These are phyloP conservation scores for Tolypocladium sp. DNA, from an alignment of 2,329 filamentous ascomycete genomes.

Conservation along the genomic window DNA sequence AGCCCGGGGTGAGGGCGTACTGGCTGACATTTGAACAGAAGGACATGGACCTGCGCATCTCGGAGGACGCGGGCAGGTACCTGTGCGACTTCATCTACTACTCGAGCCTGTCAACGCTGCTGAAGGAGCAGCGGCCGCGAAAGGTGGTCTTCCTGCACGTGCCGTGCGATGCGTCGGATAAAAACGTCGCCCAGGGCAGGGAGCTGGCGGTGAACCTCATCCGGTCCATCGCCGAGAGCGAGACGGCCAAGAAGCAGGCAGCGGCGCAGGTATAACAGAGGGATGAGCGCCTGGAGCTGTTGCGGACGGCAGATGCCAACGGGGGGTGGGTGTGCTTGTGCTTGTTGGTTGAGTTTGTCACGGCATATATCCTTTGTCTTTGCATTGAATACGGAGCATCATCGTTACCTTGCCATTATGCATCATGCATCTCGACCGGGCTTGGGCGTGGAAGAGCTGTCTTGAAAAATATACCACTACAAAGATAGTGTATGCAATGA, in stretches of 20 bases:
- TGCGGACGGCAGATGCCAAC: not conserved
- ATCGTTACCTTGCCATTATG: not conserved
- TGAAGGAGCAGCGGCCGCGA: conserved; percentile 32
- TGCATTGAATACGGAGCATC: not conserved
- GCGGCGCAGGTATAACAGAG: not conserved
- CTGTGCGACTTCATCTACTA: conserved; percentile 76
- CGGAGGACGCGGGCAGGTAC: conserved; percentile 62
- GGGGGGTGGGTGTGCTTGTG: not conserved
- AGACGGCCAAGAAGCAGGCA: conserved; percentile 17
- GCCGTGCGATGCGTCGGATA: conserved; percentile 46
- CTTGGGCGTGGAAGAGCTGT: too few relatives aligned
- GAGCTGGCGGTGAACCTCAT: conserved; percentile 46
- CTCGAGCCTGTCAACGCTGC: conserved; percentile 52
- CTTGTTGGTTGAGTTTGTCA: not conserved
- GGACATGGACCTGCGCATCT: conserved; percentile 44
- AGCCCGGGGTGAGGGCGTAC: not conserved
- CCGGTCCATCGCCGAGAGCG: conserved; percentile 45
- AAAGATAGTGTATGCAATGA: too few relatives aligned
- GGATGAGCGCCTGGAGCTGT: too few relatives aligned
- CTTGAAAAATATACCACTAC: too few relatives aligned
- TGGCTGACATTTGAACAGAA: conserved; percentile 17
- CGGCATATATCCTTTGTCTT: not conserved
- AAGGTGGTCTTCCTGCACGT: conserved; percentile 66
- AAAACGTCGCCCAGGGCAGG: conserved; percentile 37
- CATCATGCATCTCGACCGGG: not conserved